Evolutionary conservation across 495 filamentous ascomycete species (phyloP).

Genomic region (Neurospora sp.): DNA sequence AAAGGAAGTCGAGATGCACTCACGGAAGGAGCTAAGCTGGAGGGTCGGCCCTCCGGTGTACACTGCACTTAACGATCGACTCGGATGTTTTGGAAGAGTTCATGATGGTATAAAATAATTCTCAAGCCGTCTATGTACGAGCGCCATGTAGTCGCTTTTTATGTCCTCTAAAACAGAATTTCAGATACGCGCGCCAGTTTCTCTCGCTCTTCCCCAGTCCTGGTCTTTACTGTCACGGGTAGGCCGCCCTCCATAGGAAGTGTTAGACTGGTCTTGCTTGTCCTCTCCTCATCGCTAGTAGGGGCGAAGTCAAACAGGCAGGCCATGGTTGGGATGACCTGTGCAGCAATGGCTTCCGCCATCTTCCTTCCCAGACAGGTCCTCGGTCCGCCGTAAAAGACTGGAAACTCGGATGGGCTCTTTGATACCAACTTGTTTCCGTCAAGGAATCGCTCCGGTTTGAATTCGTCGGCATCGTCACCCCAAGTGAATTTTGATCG

Average conservation of each 20-base stretch:
- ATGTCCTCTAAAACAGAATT: background rate
- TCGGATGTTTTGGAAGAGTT: too few species aligned
- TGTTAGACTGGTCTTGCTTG: conserved; percentile 48
- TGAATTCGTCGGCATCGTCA: conserved; percentile 42
- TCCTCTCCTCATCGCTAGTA: conserved; percentile 32
- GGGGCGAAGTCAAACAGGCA: conserved; percentile 39
- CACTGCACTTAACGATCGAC: too few species aligned
- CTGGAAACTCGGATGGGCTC: conserved; percentile 45
- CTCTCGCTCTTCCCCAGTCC: background rate
- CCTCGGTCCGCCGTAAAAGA: conserved; percentile 51
- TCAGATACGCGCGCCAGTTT: background rate
- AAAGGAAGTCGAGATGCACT: too few species aligned
- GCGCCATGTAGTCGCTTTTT: background rate
- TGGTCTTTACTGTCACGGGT: conserved; percentile 30
- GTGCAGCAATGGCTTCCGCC: conserved; percentile 46
- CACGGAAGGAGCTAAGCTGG: too few species aligned
- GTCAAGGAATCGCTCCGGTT: conserved; percentile 43
- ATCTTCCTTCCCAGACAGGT: conserved; percentile 50
- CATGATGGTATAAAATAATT: background rate
- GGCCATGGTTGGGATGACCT: conserved; percentile 40
- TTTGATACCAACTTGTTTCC: conserved; percentile 28
- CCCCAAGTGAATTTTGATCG: conserved; percentile 46
- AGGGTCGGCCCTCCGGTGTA: too few species aligned
- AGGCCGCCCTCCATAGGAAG: conserved; percentile 52
- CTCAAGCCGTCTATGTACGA: background rate